phyloP scores from a whole-genome alignment of 75 land plant species.

The Cryptomeria japonica region DNA sequence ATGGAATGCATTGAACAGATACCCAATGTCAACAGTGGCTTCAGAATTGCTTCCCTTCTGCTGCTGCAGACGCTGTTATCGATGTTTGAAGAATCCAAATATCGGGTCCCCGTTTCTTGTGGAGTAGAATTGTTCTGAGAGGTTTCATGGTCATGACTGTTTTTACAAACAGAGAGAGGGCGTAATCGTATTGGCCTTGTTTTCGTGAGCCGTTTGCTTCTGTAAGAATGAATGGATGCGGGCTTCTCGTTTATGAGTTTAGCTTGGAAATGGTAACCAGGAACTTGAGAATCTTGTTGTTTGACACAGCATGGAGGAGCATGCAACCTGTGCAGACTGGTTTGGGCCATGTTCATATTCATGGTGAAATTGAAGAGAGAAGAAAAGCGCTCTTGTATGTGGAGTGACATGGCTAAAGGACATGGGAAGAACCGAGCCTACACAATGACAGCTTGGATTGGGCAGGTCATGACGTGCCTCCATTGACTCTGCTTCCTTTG shows the following conservation, averaged over 20 bases:
- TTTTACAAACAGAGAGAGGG: neutral
- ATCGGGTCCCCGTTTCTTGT: neutral
- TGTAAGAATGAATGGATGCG: neutral
- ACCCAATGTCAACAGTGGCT: conserved; percentile 6
- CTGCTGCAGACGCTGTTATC: neutral
- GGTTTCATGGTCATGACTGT: neutral
- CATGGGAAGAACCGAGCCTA: neutral
- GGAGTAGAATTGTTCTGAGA: neutral
- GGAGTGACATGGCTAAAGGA: neutral
- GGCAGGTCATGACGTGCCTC: neutral
- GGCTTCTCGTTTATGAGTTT: neutral
- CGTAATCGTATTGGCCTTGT: neutral
- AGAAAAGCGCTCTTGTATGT: too few relatives aligned
- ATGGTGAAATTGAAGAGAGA: neutral
- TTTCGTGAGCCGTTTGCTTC: neutral
- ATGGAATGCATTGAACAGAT: conserved; percentile 4
- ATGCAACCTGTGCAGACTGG: neutral
- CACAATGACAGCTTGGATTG: neutral
- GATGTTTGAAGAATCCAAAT: neutral
- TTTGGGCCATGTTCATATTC: neutral
- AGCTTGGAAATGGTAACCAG: neutral
- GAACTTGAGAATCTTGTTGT: neutral
- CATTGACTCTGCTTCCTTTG: neutral
- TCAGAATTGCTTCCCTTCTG: conserved; percentile 2
- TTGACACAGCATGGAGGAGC: neutral